These are phyloP conservation scores for Capsicum baccatum DNA, from an alignment of 257 asterid species.

Conservation along the genomic window DNA sequence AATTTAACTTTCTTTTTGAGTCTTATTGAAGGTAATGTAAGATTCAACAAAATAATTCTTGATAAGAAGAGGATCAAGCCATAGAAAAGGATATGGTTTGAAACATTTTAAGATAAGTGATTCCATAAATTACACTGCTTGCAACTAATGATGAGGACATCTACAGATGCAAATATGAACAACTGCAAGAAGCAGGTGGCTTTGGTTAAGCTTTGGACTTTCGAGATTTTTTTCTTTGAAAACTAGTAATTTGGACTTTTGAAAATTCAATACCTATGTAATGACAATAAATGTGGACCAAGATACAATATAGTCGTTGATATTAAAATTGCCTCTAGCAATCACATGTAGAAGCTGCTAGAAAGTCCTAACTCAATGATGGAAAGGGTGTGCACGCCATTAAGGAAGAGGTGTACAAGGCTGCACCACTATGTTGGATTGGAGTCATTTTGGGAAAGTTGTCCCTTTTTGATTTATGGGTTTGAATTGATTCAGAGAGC, in stretches of 20 bases:
- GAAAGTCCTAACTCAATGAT: slow-evolving; percentile 13
- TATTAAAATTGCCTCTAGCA: slow-evolving; percentile 14
- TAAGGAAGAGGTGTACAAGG: neutral
- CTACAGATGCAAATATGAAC: neutral
- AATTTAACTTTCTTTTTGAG: neutral
- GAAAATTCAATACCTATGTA: neutral
- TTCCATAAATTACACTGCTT: neutral
- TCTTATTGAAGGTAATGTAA: slow-evolving; percentile 20
- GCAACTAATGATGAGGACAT: neutral
- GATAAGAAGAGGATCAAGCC: neutral
- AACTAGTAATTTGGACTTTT: neutral
- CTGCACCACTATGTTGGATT: neutral
- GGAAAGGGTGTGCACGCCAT: neutral
- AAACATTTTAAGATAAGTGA: neutral
- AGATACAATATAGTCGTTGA: neutral
- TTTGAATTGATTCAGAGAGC: slow-evolving; percentile 6
- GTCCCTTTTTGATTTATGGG: neutral
- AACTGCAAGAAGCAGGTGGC: slow-evolving; percentile 7
- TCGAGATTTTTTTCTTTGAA: neutral
- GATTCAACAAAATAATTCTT: neutral
- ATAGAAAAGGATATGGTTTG: neutral
- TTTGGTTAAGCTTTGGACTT: neutral
- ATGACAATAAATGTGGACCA: slow-evolving; percentile 12
- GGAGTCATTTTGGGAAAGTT: neutral
- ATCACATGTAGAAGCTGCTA: slow-evolving; percentile 16